Conservation (phyloP, 139 green algal species). For the Haematococcus sp. region DNA sequence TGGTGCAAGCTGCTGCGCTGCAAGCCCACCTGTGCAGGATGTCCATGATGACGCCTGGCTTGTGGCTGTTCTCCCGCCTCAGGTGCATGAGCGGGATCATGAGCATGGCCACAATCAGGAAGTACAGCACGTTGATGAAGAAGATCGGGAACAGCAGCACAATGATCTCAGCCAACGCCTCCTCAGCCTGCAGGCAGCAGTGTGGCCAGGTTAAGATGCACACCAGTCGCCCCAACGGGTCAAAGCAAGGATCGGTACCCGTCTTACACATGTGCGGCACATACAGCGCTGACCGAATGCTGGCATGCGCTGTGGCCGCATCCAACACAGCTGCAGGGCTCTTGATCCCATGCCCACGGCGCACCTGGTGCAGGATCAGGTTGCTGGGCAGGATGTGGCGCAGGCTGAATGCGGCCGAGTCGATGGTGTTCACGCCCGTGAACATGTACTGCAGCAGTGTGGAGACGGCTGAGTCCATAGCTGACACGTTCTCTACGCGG, state of each 20-base stretch:
- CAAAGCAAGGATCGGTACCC: too few species aligned
- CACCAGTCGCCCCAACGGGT: too few species aligned
- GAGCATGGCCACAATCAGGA: constrained; percentile 1
- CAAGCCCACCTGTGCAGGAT: neutral
- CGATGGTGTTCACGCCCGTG: neutral
- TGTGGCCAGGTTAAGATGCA: too few species aligned
- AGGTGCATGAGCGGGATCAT: neutral
- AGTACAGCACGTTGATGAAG: constrained; percentile 2
- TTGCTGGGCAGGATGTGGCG: neutral
- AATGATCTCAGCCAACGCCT: constrained; percentile 1
- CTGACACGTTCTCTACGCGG: constrained; percentile 4
- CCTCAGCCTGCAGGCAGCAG: neutral
- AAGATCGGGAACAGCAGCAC: constrained; percentile 1
- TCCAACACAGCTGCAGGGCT: too few species aligned
- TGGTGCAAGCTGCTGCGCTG: too few species aligned
- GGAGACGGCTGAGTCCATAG: neutral
- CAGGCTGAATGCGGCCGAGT: neutral
- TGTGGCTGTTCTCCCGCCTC: neutral
- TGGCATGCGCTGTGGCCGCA: too few species aligned
- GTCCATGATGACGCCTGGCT: constrained; percentile 1
- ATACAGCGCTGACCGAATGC: too few species aligned
- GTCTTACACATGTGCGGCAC: too few species aligned
- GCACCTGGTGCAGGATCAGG: neutral
- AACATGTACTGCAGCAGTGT: constrained; percentile 12
- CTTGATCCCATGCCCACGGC: too few species aligned